These are phyloP conservation scores for Elsinoe australis DNA, from an alignment of 2,329 filamentous ascomycete species.

Conservation along the genomic window DNA sequence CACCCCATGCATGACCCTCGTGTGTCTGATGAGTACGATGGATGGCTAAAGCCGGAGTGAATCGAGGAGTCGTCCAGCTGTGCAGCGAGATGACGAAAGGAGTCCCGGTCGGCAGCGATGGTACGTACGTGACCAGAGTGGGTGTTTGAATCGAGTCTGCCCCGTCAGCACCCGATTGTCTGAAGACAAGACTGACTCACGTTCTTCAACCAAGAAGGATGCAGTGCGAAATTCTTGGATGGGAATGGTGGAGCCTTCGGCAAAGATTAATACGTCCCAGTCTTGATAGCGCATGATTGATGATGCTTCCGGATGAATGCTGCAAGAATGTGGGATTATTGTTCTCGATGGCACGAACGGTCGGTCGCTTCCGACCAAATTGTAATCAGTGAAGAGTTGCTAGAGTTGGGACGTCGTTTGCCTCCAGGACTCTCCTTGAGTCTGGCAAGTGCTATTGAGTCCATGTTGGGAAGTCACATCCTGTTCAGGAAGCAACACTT, in stretches of 20 bases:
- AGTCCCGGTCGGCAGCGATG: conserved; percentile 51
- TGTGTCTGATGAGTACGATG: conserved; percentile 46
- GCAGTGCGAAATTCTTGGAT: conserved; percentile 75
- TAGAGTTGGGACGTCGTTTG: no score
- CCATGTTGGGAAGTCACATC: no score
- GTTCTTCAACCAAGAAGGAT: conserved; percentile 58
- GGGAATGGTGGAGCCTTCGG: conserved; percentile 53
- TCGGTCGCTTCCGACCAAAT: no score
- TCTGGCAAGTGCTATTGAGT: no score
- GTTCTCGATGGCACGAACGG: no score
- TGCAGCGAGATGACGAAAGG: conserved; percentile 68
- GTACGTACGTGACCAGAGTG: conserved; percentile 63
- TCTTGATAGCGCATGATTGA: conserved; percentile 70
- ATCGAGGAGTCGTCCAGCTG: conserved; percentile 57
- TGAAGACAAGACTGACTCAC: no score
- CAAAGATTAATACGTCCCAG: conserved; percentile 81
- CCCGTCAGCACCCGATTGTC: no score
- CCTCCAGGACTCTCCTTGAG: no score
- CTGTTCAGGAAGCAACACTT: no score
- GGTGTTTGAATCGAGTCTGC: conserved; percentile 42
- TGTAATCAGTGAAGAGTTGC: no score
- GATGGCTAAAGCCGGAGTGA: conserved; percentile 50
- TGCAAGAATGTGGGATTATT: neutral
- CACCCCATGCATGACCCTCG: conserved; percentile 33
- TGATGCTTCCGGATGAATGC: neutral